A percentile compares a stretch with the other conserved stretches of the same genome.
These are phyloP conservation scores for Cutaneotrichosporon sp. DNA, from an alignment of 1,284 basidiomycete genomes.

Conservation along the genomic window DNA sequence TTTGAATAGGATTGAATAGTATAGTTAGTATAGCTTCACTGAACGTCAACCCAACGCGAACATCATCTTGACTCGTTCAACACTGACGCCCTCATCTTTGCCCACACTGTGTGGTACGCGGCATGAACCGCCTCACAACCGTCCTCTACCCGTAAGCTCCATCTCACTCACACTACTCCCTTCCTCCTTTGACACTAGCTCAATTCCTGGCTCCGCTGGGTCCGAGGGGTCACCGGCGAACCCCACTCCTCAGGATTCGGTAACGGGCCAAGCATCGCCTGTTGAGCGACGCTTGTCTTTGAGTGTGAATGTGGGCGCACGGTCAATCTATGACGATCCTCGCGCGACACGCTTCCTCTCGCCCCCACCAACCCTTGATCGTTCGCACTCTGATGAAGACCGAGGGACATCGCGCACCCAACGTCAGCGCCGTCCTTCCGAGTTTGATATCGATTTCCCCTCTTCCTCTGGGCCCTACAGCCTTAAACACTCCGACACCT, in stretches of 20 bases:
- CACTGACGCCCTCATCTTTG: not conserved
- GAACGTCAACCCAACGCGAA: not conserved
- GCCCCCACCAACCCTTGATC: constrained; percentile 13
- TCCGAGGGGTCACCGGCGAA: constrained; percentile 19
- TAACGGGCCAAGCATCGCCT: constrained; percentile 7
- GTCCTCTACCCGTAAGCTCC: constrained; percentile 33
- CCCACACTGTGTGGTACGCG: not conserved
- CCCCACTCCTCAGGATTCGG: constrained; percentile 10
- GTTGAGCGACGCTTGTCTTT: constrained; percentile 13
- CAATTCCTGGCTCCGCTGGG: constrained; percentile 15
- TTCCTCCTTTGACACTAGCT: constrained; percentile 10
- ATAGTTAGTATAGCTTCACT: not conserved
- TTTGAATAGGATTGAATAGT: too few relatives aligned
- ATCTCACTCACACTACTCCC: not conserved
- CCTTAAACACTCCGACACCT: constrained; percentile 12
- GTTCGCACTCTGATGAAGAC: constrained; percentile 12
- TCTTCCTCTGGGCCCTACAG: not conserved
- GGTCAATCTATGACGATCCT: constrained; percentile 45
- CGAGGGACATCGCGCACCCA: not conserved
- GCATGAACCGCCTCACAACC: constrained; percentile 35
- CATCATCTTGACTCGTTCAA: not conserved
- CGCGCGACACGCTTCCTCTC: constrained; percentile 31
- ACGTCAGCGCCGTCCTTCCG: constrained; percentile 13
- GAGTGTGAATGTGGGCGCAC: constrained; percentile 12
- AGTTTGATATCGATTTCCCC: not conserved